Percentiles rank a stretch among this genome's conserved stretches.
Evolutionary conservation across 306 rosid species (phyloP).

Genomic region (Castanopsis chinensis): DNA sequence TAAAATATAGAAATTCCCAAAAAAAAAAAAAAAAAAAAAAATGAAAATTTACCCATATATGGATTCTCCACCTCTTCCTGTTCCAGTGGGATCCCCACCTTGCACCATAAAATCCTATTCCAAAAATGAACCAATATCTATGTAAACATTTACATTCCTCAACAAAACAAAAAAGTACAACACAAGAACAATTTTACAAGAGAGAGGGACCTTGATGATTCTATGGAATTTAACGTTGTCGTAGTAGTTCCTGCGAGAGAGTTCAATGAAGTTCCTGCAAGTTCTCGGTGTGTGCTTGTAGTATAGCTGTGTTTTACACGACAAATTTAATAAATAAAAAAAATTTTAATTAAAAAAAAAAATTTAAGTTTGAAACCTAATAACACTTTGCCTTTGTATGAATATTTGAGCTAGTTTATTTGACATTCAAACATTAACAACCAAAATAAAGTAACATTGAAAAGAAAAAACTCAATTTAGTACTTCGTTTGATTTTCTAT

Average conservation of each 20-base stretch:
- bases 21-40: neutral
- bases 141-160: constrained; percentile 8
- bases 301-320: constrained; percentile 49
- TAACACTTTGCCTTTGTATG: neutral
- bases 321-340: no score
- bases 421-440: neutral
- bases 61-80: constrained; percentile 99
- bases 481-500: neutral
- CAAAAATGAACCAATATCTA: constrained; percentile 21
- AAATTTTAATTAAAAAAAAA: neutral
- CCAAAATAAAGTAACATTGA: neutral
- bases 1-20: neutral
- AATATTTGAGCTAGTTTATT: neutral
- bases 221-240: constrained; percentile 93
- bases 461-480: neutral
- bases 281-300: constrained; percentile 95
- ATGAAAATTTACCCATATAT: constrained; percentile 73
- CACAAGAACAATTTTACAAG: neutral
- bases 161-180: neutral
- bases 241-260: constrained; percentile 87
- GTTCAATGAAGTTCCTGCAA: constrained; percentile 93
- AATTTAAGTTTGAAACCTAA: neutral
- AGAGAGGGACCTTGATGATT: constrained; percentile 72
- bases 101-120: constrained; percentile 93
- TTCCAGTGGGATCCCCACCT: constrained; percentile 99